Conservation (phyloP, 306 rosid genomes). For the Abrus pulchellus region DNA sequence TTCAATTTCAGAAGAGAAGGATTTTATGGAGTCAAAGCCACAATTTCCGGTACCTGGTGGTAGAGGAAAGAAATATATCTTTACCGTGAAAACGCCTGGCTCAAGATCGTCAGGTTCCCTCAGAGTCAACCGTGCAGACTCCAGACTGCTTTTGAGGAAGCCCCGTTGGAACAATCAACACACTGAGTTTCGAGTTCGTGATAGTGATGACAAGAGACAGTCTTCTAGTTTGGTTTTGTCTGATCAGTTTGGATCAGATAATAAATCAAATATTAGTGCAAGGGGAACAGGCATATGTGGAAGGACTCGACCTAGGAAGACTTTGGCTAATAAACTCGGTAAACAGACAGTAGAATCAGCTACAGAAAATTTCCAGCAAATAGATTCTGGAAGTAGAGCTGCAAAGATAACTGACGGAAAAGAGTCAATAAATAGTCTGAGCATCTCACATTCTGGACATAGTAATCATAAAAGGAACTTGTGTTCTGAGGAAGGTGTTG, state of each 20-base stretch:
- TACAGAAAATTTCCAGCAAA: slow-evolving; percentile 52
- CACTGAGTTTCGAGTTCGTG: slow-evolving; percentile 89
- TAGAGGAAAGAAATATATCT: slow-evolving; percentile 76
- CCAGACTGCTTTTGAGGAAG: slow-evolving; percentile 70
- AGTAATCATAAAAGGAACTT: slow-evolving; percentile 77
- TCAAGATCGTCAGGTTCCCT: slow-evolving; percentile 61
- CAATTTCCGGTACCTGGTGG: slow-evolving; percentile 63
- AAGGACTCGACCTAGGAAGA: slow-evolving; percentile 70
- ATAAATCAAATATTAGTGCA: slow-evolving; percentile 59
- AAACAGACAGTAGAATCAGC: slow-evolving; percentile 61
- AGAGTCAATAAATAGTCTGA: slow-evolving; percentile 61
- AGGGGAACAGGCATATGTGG: slow-evolving; percentile 57
- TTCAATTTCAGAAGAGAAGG: slow-evolving; percentile 60
- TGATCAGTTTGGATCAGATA: slow-evolving; percentile 61
- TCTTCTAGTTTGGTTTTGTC: slow-evolving; percentile 56
- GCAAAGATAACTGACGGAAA: slow-evolving; percentile 65
- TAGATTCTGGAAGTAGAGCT: slow-evolving; percentile 61
- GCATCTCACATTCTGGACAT: slow-evolving; percentile 66
- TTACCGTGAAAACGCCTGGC: slow-evolving; percentile 73
- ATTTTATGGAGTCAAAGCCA: slow-evolving; percentile 57
- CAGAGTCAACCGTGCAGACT: slow-evolving; percentile 57
- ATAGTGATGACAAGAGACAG: slow-evolving; percentile 67
- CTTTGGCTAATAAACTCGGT: slow-evolving; percentile 54
- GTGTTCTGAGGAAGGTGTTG: slow-evolving; percentile 80
- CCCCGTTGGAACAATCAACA: slow-evolving; percentile 71